phyloP scores from a whole-genome alignment of 306 rosid species.

The Cicer yamashitae region DNA sequence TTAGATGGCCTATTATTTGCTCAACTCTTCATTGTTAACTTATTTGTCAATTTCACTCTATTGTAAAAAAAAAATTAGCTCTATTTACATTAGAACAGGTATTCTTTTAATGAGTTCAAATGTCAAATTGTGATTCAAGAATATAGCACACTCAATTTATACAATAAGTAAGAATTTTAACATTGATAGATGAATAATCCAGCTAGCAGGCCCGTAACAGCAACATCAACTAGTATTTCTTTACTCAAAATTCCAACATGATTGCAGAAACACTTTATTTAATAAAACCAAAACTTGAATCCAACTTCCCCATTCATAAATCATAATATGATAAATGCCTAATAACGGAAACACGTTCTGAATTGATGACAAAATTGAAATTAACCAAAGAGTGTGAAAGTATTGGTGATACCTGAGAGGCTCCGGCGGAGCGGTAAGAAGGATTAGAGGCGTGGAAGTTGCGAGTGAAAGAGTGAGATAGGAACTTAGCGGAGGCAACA shows the following conservation, averaged over 20 bases:
- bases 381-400: not conserved
- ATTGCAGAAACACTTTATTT: not conserved
- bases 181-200: not conserved
- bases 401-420: conserved; percentile 60
- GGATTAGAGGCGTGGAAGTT: conserved; percentile 66
- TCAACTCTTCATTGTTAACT: not conserved
- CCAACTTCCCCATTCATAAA: not conserved
- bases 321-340: not conserved
- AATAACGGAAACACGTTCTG: not conserved
- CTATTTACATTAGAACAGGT: not conserved
- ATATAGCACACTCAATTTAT: not conserved
- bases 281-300: not conserved
- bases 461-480: conserved; percentile 62
- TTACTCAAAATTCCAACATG: not conserved
- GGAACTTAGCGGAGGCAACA: conserved; percentile 62
- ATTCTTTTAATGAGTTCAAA: not conserved
- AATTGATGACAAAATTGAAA: not conserved
- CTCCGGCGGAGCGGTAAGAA: conserved; percentile 51
- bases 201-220: not conserved
- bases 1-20: not conserved
- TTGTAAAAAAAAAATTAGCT: not conserved
- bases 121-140: not conserved
- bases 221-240: not conserved
- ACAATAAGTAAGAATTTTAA: not conserved
- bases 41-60: not conserved